phyloP scores from a whole-genome alignment of 2,329 filamentous ascomycete genomes.

The Fusarium paranaense region DNA sequence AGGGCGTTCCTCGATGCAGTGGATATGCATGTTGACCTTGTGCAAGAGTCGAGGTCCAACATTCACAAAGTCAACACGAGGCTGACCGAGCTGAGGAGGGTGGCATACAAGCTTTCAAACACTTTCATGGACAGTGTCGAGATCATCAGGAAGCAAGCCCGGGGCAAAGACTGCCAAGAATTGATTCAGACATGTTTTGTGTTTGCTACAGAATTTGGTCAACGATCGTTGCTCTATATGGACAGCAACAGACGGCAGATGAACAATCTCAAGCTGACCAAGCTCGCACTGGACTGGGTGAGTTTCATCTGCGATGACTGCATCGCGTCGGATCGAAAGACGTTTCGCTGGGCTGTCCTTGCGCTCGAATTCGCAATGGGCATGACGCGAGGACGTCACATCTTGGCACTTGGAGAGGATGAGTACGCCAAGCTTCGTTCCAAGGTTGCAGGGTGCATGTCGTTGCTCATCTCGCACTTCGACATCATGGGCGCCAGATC shows the following conservation, averaged over 20 bases:
- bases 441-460: slow-evolving; percentile 98
- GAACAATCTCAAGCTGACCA: slow-evolving; percentile 96
- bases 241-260: slow-evolving; percentile 94
- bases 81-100: slow-evolving; percentile 93
- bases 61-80: slow-evolving; percentile 91
- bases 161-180: slow-evolving; percentile 88
- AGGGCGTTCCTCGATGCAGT: slow-evolving; percentile 81
- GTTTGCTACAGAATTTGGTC: slow-evolving; percentile 98
- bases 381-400: slow-evolving; percentile 94
- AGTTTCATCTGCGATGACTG: slow-evolving; percentile 99
- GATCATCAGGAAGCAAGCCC: slow-evolving; percentile 87
- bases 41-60: slow-evolving; percentile 93
- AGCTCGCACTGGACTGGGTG: slow-evolving; percentile 95
- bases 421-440: slow-evolving; percentile 86
- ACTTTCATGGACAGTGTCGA: slow-evolving; percentile 99
- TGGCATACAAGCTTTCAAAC: slow-evolving; percentile 95
- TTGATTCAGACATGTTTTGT: slow-evolving; percentile 98
- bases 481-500: slow-evolving; percentile 98
- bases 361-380: slow-evolving; percentile 97
- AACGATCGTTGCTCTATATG: slow-evolving; percentile 94
- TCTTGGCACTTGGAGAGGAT: slow-evolving; percentile 87
- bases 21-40: slow-evolving; percentile 85
- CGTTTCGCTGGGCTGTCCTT: slow-evolving; percentile 96
- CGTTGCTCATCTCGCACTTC: slow-evolving; percentile 95
- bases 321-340: slow-evolving; percentile 91